Percentiles rank a stretch among this genome's conserved stretches.
Conservation (phyloP, 106 monocot species). For the Ottelia alismoides region DNA sequence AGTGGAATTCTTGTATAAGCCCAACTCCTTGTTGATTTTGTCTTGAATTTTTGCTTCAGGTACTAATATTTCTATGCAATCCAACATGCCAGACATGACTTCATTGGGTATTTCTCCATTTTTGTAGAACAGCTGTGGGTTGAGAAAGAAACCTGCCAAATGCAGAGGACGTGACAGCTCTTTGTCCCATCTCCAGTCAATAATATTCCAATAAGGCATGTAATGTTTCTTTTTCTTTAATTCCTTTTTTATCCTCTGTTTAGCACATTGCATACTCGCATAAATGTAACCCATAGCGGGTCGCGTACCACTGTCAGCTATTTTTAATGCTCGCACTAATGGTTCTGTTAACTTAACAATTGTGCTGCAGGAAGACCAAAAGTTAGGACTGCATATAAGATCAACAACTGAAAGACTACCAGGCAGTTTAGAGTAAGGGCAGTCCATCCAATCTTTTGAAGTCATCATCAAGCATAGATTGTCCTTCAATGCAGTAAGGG, state of each 20-base stretch:
- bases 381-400: slow-evolving; percentile 29
- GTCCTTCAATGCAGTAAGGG: slow-evolving; percentile 41
- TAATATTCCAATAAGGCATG: slow-evolving; percentile 78
- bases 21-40: slow-evolving; percentile 82
- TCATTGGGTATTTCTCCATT: slow-evolving; percentile 66
- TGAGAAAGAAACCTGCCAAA: slow-evolving; percentile 78
- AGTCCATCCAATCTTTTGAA: slow-evolving; percentile 67
- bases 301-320: slow-evolving; percentile 48
- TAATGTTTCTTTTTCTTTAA: slow-evolving; percentile 53
- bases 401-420: slow-evolving; percentile 26
- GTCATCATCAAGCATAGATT: slow-evolving; percentile 43
- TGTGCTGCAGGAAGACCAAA: slow-evolving; percentile 60
- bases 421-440: slow-evolving; percentile 45
- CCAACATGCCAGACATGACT: slow-evolving; percentile 72
- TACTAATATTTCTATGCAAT: slow-evolving; percentile 90
- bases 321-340: slow-evolving; percentile 36
- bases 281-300: slow-evolving; percentile 77
- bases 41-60: slow-evolving; percentile 80
- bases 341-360: slow-evolving; percentile 61
- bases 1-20: slow-evolving; percentile 51
- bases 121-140: slow-evolving; percentile 74
- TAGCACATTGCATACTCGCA: slow-evolving; percentile 44
- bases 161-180: slow-evolving; percentile 57
- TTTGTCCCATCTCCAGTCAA: slow-evolving; percentile 74
- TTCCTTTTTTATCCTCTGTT: slow-evolving; percentile 51